Percentiles rank a stretch among this genome's conserved stretches.
Evolutionary conservation across 768 basidiomycete species (phyloP).

Genomic region (Dentipellis sp.): DNA sequence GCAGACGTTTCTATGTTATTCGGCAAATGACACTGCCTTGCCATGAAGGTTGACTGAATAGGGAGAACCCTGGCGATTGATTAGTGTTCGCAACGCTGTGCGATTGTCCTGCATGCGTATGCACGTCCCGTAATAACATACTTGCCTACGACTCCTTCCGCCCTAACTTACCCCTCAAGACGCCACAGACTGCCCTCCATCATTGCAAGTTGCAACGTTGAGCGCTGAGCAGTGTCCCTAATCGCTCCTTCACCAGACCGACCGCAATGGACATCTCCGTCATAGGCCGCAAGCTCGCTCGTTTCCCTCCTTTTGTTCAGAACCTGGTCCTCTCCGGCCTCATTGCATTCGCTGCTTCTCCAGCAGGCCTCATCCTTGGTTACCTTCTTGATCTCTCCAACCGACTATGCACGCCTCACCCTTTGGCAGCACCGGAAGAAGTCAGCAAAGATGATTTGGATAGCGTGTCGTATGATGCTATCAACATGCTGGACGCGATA

Average conservation of each 20-base stretch:
- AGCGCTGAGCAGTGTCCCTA: no score
- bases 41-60: no score
- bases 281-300: neutral
- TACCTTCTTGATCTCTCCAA: neutral
- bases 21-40: no score
- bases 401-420: conserved; percentile 4
- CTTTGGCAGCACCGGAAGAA: neutral
- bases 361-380: neutral
- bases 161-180: no score
- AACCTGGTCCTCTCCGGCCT: neutral
- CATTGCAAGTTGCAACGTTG: no score
- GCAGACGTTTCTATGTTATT: no score
- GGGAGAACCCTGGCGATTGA: no score
- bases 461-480: conserved; percentile 19
- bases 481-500: conserved; percentile 21
- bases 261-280: neutral
- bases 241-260: neutral
- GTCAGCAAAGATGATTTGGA: conserved; percentile 13
- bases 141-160: no score
- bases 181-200: no score
- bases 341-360: neutral
- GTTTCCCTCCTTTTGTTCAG: neutral
- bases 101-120: no score
- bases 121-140: no score
- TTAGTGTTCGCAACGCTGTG: no score